Conservation (phyloP, 768 basidiomycete genomes). For the Hygrophoropsis aurantiaca region DNA sequence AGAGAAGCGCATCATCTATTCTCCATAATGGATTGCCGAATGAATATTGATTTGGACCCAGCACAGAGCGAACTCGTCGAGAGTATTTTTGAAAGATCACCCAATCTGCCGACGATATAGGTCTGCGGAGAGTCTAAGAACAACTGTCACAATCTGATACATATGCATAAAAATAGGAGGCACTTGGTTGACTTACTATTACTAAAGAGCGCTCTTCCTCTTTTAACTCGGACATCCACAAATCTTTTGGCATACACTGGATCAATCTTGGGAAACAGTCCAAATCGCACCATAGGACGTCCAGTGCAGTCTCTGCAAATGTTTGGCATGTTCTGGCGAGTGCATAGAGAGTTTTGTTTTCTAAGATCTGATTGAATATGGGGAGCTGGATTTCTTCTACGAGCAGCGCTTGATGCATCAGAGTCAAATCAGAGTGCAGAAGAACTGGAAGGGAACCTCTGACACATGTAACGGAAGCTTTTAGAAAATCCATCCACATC, state of each 20-base stretch:
- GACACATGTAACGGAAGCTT: too few relatives aligned
- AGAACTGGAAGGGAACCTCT: too few relatives aligned
- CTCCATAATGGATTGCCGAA: conserved; percentile 17
- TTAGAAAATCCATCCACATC: too few relatives aligned
- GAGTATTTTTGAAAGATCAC: conserved; percentile 25
- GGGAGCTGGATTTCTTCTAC: conserved; percentile 25
- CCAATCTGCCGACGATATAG: conserved; percentile 28
- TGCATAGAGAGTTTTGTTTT: conserved; percentile 2
- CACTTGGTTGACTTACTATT: too few relatives aligned
- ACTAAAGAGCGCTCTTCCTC: too few relatives aligned
- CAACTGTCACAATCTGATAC: too few relatives aligned
- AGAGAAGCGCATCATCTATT: too few relatives aligned
- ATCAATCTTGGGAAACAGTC: conserved; percentile 20
- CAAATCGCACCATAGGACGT: conserved; percentile 21
- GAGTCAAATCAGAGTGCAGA: too few relatives aligned
- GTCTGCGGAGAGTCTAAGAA: conserved; percentile 21
- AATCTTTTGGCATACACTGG: conserved; percentile 24
- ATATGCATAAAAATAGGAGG: too few relatives aligned
- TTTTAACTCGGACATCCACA: conserved; percentile 16
- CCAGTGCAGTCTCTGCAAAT: conserved; percentile 21
- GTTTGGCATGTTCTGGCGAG: conserved; percentile 25
- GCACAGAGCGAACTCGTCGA: conserved; percentile 16
- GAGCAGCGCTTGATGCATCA: conserved; percentile 26
- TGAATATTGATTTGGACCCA: neutral
- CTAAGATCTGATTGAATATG: conserved; percentile 18